Percentiles rank a stretch among this genome's conserved stretches.
Evolutionary conservation across 2,329 filamentous ascomycete genomes (phyloP).

Genomic region (Tolypocladium inflatum): DNA sequence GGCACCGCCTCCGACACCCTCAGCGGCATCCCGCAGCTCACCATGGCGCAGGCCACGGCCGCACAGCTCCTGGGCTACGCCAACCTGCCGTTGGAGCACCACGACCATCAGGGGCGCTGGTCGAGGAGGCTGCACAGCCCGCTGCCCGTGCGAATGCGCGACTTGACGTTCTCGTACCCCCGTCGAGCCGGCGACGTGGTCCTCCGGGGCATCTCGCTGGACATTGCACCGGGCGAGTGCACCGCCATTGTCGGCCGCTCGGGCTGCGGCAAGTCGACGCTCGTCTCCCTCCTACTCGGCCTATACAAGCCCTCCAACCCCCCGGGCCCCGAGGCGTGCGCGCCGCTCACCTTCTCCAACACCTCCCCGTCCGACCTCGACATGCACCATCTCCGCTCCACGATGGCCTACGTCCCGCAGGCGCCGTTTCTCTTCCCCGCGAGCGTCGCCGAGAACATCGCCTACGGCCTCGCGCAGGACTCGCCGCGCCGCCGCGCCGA

Average conservation of each 20-base stretch:
- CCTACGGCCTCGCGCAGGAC: conserved; percentile 57
- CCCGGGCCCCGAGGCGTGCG: neutral
- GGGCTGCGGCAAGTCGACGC: conserved; percentile 85
- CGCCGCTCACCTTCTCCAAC: conserved; percentile 47
- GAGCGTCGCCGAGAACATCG: conserved; percentile 71
- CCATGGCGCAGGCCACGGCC: conserved; percentile 62
- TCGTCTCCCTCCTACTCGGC: conserved; percentile 64
- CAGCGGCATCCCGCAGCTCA: conserved; percentile 71
- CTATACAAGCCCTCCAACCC: conserved; percentile 45
- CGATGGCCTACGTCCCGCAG: conserved; percentile 62
- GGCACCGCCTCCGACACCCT: conserved; percentile 62
- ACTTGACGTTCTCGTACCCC: conserved; percentile 66
- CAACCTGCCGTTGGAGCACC: conserved; percentile 41
- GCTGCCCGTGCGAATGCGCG: conserved; percentile 36
- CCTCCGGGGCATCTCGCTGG: conserved; percentile 56
- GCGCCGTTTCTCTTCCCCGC: conserved; percentile 68
- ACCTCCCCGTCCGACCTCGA: conserved; percentile 50
- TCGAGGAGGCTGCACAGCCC: conserved; percentile 13
- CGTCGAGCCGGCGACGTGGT: conserved; percentile 40
- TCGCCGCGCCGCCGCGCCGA: conserved; percentile 37
- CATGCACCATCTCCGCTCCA: conserved; percentile 47
- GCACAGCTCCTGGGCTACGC: conserved; percentile 63
- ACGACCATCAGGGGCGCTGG: conserved; percentile 47
- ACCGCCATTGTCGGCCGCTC: conserved; percentile 76
- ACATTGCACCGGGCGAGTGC: conserved; percentile 52